Percentiles rank a stretch among this genome's conserved stretches.
These are phyloP conservation scores for Ophiosphaerella herpotricha DNA, from an alignment of 2,329 filamentous ascomycete genomes.

Conservation along the genomic window DNA sequence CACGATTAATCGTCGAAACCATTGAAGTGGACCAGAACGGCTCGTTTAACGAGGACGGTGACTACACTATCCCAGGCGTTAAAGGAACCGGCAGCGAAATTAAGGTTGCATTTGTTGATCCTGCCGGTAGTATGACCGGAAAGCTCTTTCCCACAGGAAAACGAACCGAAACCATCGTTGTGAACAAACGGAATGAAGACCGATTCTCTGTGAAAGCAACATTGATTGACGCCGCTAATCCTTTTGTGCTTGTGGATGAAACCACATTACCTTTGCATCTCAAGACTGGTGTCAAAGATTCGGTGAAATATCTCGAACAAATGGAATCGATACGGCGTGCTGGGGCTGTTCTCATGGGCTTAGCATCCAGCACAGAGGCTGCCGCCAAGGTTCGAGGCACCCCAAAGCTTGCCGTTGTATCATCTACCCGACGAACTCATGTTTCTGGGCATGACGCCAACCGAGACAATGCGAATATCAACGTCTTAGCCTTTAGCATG, in stretches of 20 bases:
- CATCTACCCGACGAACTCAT: slow-evolving; percentile 18
- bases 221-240: slow-evolving; percentile 67
- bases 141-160: slow-evolving; percentile 64
- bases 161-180: slow-evolving; percentile 52
- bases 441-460: not conserved
- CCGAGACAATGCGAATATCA: slow-evolving; percentile 15
- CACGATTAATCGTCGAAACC: slow-evolving; percentile 60
- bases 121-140: slow-evolving; percentile 66
- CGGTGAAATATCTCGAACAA: slow-evolving; percentile 49
- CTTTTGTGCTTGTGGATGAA: slow-evolving; percentile 63
- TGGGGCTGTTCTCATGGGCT: slow-evolving; percentile 64
- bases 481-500: slow-evolving; percentile 37
- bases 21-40: slow-evolving; percentile 56
- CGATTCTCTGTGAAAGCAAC: slow-evolving; percentile 54
- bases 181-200: slow-evolving; percentile 17
- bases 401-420: slow-evolving; percentile 65
- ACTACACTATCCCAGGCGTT: slow-evolving; percentile 67
- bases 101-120: slow-evolving; percentile 64
- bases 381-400: slow-evolving; percentile 54
- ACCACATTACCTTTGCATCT: slow-evolving; percentile 58
- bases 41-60: slow-evolving; percentile 49
- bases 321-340: slow-evolving; percentile 62
- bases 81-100: slow-evolving; percentile 62
- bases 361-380: slow-evolving; percentile 49
- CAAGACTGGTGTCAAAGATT: slow-evolving; percentile 47